Evolutionary conservation across 2,329 filamentous ascomycete genomes (phyloP).

Genomic region (Paracoccidioides lutzii): DNA sequence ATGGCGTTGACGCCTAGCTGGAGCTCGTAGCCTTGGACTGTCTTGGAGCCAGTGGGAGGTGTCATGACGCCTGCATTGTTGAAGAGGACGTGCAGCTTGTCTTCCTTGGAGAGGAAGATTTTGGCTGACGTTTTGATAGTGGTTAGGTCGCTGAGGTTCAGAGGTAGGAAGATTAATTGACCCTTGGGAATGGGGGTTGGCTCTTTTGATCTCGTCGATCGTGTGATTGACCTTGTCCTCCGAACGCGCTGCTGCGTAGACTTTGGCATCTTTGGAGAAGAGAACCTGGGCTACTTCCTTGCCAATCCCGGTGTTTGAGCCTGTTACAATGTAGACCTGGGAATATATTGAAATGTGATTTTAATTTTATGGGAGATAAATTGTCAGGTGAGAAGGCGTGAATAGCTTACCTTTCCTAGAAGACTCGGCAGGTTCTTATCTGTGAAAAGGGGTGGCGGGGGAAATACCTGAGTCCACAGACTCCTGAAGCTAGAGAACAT

Average conservation of each 20-base stretch:
- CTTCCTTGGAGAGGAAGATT: slow-evolving; percentile 24
- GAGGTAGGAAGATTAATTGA: slow-evolving; percentile 23
- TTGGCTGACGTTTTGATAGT: slow-evolving; percentile 28
- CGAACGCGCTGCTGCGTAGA: slow-evolving; percentile 34
- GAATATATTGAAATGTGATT: not conserved
- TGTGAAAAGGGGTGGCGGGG: slow-evolving; percentile 12
- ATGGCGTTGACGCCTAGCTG: slow-evolving; percentile 31
- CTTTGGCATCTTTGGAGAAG: slow-evolving; percentile 31
- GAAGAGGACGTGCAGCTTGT: slow-evolving; percentile 27
- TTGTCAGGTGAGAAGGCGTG: not conserved
- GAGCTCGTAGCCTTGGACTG: slow-evolving; percentile 22
- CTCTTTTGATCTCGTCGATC: slow-evolving; percentile 27
- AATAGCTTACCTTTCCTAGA: slow-evolving; percentile 8
- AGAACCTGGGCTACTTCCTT: slow-evolving; percentile 29
- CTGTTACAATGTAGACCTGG: slow-evolving; percentile 29
- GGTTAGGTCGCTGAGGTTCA: slow-evolving; percentile 29
- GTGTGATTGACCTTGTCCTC: slow-evolving; percentile 27
- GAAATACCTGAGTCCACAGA: slow-evolving; percentile 8
- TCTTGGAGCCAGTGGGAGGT: slow-evolving; percentile 22
- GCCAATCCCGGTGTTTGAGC: slow-evolving; percentile 28
- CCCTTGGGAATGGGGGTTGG: slow-evolving; percentile 19
- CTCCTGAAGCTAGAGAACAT: not conserved
- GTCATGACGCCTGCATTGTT: slow-evolving; percentile 24
- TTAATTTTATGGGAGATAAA: not conserved
- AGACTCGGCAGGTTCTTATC: slow-evolving; percentile 12